Evolutionary conservation across 1,139 yeast species (phyloP).

Genomic region (Hansenula sp.): DNA sequence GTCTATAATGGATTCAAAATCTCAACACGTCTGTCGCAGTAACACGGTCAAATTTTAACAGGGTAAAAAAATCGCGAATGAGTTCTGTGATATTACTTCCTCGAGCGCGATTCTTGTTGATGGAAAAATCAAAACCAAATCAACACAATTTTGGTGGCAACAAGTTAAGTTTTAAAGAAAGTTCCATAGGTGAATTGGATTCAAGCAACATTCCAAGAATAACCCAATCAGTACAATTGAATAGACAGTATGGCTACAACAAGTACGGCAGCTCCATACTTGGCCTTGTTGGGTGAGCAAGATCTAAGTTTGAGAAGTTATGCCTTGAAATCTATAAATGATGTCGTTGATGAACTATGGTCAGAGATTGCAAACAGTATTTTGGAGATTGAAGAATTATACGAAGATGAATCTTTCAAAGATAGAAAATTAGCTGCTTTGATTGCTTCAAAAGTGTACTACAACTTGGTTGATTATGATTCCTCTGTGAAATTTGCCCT

Average conservation of each 20-base stretch:
- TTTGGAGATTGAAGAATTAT: conserved; percentile 81
- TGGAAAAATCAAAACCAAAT: background rate
- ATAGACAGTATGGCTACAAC: conserved; percentile 36
- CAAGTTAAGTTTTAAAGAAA: background rate
- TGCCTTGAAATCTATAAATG: conserved; percentile 80
- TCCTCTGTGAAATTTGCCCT: conserved; percentile 87
- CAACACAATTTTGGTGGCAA: conserved; percentile 3
- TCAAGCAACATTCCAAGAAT: background rate
- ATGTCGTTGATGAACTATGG: conserved; percentile 89
- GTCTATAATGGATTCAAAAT: too few relatives aligned
- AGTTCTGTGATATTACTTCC: too few relatives aligned
- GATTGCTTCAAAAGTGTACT: conserved; percentile 90
- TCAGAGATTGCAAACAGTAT: conserved; percentile 94
- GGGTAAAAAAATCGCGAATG: too few relatives aligned
- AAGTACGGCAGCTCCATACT: conserved; percentile 82
- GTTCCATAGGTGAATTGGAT: background rate
- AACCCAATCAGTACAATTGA: background rate
- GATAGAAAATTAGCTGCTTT: conserved; percentile 85
- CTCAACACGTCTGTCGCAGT: too few relatives aligned
- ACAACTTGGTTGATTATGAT: conserved; percentile 91
- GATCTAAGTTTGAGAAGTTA: conserved; percentile 76
- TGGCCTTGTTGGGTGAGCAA: conserved; percentile 82
- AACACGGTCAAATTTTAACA: too few relatives aligned
- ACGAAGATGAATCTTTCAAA: conserved; percentile 77
- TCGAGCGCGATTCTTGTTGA: background rate